Base-by-base conservation (phyloP, 345 rosid species). In the Murraya paniculata region DNA sequence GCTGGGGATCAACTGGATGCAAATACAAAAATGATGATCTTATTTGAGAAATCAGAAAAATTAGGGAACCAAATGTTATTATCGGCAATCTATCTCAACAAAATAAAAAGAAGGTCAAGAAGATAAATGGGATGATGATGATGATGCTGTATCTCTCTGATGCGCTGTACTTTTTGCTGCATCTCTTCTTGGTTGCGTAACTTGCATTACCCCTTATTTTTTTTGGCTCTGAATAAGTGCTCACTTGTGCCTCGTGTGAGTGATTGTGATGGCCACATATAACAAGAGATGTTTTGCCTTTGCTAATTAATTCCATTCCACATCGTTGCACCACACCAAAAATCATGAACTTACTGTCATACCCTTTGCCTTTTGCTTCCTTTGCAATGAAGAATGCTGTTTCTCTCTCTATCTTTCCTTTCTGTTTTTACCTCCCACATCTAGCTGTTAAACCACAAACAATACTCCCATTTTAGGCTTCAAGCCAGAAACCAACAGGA, bases 91-190 rank as follows among this genome's bases (percentile, higher is more conserved):
- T 0, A 45, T 45, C 5, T 45, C 3, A 71, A 69, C 13, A 35
- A 38, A 19, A 50, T 50, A 10, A 28, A 39, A 56, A 68, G 71
- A 77, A 82, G n/a, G 77, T 73, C 53, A 39, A 48, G 7, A 30
- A 39, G 80, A 77, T 64, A 80, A 79, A 75, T 72, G 79, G 57
- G 84, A 75, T 81, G 90, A 75, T 79, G 82, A 66, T 79, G 83
- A 77, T 79, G 82, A 66, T 81, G 82, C 11, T 45, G 16, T 2
- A 45, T 45, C 13, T 3, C 50, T 3, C 18, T 13, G 78, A 36
- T 76, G 73, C 14, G 78, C 67, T 24, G 50, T 45, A 45, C 5
- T 45, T 13, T 16, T 13, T 45, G 50, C 50, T 45, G 50, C 13
- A 13, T 45, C 13, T 45, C 50, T 45, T 3, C 18, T 45, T 71